Evolutionary conservation across 805 yeast genomes (phyloP).

Genomic region (Candida orba): DNA sequence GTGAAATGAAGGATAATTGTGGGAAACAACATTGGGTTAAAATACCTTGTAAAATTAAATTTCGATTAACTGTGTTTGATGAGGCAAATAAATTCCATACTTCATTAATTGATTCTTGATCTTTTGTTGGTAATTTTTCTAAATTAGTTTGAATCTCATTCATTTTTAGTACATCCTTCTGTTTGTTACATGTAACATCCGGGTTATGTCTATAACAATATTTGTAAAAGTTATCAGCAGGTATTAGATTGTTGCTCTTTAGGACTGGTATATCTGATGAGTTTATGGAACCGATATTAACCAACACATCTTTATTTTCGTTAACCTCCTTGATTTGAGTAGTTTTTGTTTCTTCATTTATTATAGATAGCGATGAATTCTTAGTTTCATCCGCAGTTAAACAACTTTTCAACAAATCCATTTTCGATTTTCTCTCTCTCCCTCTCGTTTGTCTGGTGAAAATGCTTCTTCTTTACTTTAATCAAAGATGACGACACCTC

Average conservation of each 20-base stretch:
- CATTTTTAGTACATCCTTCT: conserved; percentile 58
- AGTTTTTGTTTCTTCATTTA: not conserved
- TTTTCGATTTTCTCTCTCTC: not conserved
- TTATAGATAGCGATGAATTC: too few species aligned
- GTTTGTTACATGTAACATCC: conserved; percentile 65
- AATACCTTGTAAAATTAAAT: conserved; percentile 74
- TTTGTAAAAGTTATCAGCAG: conserved; percentile 46
- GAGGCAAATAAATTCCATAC: conserved; percentile 81
- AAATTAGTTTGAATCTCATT: conserved; percentile 50
- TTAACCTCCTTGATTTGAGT: not conserved
- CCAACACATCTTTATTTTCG: not conserved
- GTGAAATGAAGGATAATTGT: conserved; percentile 77
- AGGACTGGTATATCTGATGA: conserved; percentile 2
- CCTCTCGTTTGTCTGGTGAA: not conserved
- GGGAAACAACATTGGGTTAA: conserved; percentile 92
- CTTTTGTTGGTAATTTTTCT: conserved; percentile 57
- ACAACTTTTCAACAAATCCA: conserved; percentile 6
- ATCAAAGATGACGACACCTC: not conserved
- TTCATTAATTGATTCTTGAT: conserved; percentile 70
- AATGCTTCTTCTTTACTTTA: not conserved
- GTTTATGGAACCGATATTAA: conserved; percentile 3
- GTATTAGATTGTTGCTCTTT: conserved; percentile 12
- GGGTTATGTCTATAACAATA: conserved; percentile 95
- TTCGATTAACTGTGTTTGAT: conserved; percentile 63
- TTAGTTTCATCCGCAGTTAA: too few species aligned